Evolutionary conservation across 192 early-diverging fungal species (phyloP).

Genomic region (Entomortierella beljakovae): DNA sequence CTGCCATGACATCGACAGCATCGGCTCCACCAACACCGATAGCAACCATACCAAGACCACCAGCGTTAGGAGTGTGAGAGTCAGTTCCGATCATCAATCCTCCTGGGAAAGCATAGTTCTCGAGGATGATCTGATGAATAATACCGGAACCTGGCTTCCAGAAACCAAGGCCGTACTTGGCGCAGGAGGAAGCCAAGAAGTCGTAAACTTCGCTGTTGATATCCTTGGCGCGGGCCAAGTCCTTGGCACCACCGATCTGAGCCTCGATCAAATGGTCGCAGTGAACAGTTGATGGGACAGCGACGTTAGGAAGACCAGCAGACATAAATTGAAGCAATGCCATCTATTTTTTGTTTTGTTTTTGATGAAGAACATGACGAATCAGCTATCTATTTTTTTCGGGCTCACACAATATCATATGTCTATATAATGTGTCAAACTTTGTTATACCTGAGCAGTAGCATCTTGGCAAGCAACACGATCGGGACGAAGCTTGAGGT

Average conservation of each 20-base stretch:
- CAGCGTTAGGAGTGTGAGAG: constrained; percentile 98
- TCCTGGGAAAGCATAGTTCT: constrained; percentile 98
- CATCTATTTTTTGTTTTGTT: constrained; percentile 59
- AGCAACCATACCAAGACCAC: constrained; percentile 96
- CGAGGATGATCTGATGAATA: constrained; percentile 97
- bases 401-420: constrained; percentile 14
- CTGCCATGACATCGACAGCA: constrained; percentile 99
- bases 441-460: constrained; percentile 79
- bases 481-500: constrained; percentile 97
- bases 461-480: constrained; percentile 99
- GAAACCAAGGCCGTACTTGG: constrained; percentile 96
- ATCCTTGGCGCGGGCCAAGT: constrained; percentile 85
- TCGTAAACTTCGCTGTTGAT: constrained; percentile 96
- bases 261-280: constrained; percentile 99
- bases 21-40: constrained; percentile 98
- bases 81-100: constrained; percentile 98
- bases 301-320: constrained; percentile 85
- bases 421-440: neutral
- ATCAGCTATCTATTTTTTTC: constrained; percentile 7
- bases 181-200: constrained; percentile 84
- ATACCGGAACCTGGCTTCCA: constrained; percentile 96
- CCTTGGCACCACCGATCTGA: constrained; percentile 83
- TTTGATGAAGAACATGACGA: constrained; percentile 14
- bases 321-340: constrained; percentile 98
- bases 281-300: constrained; percentile 94